Conservation (phyloP, 345 rosid genomes). For the Noccaea caerulescens region DNA sequence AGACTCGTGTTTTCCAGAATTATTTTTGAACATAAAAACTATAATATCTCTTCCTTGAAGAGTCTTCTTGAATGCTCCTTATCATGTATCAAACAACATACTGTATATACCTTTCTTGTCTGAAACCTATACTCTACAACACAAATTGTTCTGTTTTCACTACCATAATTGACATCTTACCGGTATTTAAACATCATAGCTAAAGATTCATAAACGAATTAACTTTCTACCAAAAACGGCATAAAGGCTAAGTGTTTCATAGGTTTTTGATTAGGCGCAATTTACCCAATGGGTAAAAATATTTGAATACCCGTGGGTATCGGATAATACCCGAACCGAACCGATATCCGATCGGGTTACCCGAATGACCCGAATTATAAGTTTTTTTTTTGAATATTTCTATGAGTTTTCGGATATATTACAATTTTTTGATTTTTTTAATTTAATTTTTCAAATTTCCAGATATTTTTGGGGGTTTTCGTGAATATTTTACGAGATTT, state of each 20-base stretch:
- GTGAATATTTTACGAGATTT: no score
- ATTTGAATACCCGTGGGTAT: no score
- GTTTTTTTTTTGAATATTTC: no score
- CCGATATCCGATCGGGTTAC: no score
- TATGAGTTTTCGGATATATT: no score
- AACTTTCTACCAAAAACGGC: not conserved
- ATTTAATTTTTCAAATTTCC: no score
- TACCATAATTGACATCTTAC: conserved; percentile 19
- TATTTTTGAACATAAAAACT: not conserved
- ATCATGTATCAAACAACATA: conserved; percentile 22
- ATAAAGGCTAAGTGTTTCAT: not conserved
- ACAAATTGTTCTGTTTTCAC: conserved; percentile 7
- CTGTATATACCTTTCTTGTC: conserved; percentile 32
- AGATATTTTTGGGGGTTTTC: no score
- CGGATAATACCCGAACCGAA: no score
- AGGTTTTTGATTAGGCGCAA: not conserved
- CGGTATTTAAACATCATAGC: no score
- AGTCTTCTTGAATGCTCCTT: conserved; percentile 15
- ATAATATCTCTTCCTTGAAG: not conserved
- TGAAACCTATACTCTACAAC: conserved; percentile 22
- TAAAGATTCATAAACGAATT: not conserved
- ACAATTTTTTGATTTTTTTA: no score
- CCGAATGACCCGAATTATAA: no score
- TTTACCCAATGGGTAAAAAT: no score
- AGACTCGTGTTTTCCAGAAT: conserved; percentile 17